Base-by-base conservation (phyloP, 2,329 filamentous ascomycete species). In the Arthrobotrys megalospora region DNA sequence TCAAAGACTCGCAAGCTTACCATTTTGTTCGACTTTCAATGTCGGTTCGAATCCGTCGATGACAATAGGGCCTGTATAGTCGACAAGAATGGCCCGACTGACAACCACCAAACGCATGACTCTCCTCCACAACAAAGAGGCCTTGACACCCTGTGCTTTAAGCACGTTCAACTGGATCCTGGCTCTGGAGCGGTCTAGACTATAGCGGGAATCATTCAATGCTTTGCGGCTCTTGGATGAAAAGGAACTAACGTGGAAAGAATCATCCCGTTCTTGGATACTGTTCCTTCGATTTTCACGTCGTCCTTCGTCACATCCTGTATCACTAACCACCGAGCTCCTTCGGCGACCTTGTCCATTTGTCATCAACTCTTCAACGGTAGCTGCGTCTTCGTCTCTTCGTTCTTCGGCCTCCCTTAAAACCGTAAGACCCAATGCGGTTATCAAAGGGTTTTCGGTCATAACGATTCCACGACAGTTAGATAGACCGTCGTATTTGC, bases 41-140 rank as follows among this genome's bases (percentile, higher is more conserved):
- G 67, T 64, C 5, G 75, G 67, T 14, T 78, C 75, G 34, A 10
- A 63, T 4, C 67, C 62, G 16, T 78, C 67, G 4, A 78, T 72
- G 6, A 7, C 36, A 28, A 78, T 67, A 6, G 67, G 67, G 8
- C 67, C 67, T 8, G 21, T 58, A 34, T 72, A 78, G 45, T 78
- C 67, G 28, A 78, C 45, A 8, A 78, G 41, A 50, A 78, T 50
- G 2, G 67, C 75, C 24, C 75, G 60, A 16, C 75, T 66, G 16
- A 78, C 75, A 24, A 78, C 75, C 7, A 78, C 67, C 53, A 72
- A 60, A 32, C 75, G 67, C 67, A 78, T 78, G 50, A 72, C 67
- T 24, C 52, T 58, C 41, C 58, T 68, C 75, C 75, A 78, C 47
- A 78, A 12, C 36, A 78, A 68, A 24, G 75, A 78, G n/a, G 75